Evolutionary conservation across 345 rosid genomes (phyloP), one percentile per base, ranked within the genome.

Genomic region (Linum tenue): DNA sequence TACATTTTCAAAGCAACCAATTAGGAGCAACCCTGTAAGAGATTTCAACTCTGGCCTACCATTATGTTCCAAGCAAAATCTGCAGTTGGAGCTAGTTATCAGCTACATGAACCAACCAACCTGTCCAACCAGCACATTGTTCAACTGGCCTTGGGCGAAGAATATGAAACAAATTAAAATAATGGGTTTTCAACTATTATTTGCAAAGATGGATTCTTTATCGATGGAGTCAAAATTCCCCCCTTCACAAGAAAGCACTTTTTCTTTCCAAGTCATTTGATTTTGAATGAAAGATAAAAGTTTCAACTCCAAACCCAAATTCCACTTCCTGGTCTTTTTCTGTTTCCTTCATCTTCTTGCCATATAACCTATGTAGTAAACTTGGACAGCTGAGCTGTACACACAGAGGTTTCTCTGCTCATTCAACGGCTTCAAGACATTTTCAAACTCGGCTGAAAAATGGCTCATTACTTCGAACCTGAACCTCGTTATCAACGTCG

Each of bases 401-500:
- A 48, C 53, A 5, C 11, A 22, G 3, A 48, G 15, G 11, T 48
- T 48, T 48, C 53, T 48, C 53, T 48, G 3, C 9, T 48, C 11
- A 48, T 48, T 48, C 53, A 48, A 48, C 14, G 53, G 31, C 31
- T 22, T 22, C 31, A 22, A 22, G 31, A 0, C 31, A 22, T 22
- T 22, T 22, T 48, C 53, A 48, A 3, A 9, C 14, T 41, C 44
- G 9, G 44, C 5, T 37, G 12, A 67, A 14, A 22, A 22, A 22
- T 22, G 0, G 31, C 31, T 22, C 0, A 22, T 22, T 22, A 22
- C 31, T 22, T 55, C 15, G 39, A 43, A 62, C 38, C 42, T 50
- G 63, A 59, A 59, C 17, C 51, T 62, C 59, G 4, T 36, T 64
- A 37, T 64, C 15, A 48, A 68, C 59, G 63, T 55, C 60, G 7